These are phyloP conservation scores for Sporothrix pseudoabietina DNA, from an alignment of 2,329 filamentous ascomycete species.

Conservation along the genomic window DNA sequence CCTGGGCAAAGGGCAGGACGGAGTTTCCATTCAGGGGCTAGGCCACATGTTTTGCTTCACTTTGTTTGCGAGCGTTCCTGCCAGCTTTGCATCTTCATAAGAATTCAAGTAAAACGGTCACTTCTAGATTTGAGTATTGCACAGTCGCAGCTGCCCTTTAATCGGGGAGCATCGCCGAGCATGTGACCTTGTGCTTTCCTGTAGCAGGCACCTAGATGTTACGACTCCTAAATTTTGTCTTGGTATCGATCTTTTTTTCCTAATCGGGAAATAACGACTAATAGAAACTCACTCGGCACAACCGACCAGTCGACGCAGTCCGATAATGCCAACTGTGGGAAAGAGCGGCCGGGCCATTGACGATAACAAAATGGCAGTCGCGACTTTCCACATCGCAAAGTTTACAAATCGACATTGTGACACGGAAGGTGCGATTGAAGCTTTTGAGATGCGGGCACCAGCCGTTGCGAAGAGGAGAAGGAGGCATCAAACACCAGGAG, in stretches of 20 bases:
- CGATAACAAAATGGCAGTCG: neutral
- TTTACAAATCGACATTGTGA: neutral
- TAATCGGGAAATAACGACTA: conserved; percentile 29
- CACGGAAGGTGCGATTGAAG: conserved; percentile 13
- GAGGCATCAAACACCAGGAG: neutral
- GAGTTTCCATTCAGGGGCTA: neutral
- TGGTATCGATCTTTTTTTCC: conserved; percentile 30
- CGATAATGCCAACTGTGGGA: conserved; percentile 16
- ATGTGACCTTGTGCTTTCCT: neutral
- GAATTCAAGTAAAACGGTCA: neutral
- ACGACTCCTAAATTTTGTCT: neutral
- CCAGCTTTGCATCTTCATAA: neutral
- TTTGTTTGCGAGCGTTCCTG: neutral
- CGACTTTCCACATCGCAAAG: neutral
- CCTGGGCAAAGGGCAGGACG: neutral
- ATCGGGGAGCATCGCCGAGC: neutral
- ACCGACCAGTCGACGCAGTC: conserved; percentile 15
- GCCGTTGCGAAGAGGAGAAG: neutral
- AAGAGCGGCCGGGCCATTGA: neutral
- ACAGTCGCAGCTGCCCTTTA: conserved; percentile 8
- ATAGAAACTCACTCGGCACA: conserved; percentile 2
- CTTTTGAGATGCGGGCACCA: neutral
- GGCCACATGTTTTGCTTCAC: neutral
- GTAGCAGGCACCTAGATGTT: neutral
- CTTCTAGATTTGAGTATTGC: neutral